Evolutionary conservation across 2,329 filamentous ascomycete genomes (phyloP).

Genomic region (Cercospora zeae-maydis): DNA sequence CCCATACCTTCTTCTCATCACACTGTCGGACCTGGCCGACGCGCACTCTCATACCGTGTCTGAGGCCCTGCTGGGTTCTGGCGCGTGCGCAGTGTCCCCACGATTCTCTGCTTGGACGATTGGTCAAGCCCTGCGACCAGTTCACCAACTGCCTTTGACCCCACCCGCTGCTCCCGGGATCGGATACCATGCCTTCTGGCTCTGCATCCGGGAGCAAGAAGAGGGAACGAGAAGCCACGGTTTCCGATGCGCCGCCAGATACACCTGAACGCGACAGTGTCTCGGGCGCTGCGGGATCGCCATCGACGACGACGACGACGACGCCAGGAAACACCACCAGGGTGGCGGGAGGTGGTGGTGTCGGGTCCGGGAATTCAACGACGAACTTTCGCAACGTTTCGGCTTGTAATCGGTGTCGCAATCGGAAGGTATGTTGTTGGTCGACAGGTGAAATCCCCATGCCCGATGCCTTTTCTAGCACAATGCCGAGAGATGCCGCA

Average conservation of each 20-base stretch:
- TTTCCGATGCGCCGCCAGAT: background rate
- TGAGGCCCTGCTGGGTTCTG: background rate
- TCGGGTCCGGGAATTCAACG: constrained; percentile 52
- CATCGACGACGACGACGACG: background rate
- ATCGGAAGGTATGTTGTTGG: constrained; percentile 59
- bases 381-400: constrained; percentile 63
- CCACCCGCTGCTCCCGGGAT: constrained; percentile 2
- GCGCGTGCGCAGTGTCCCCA: background rate
- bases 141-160: background rate
- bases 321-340: background rate
- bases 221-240: constrained; percentile 18
- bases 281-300: constrained; percentile 11
- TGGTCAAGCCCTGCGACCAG: background rate
- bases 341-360: background rate
- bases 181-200: constrained; percentile 10
- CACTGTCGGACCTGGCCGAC: constrained; percentile 12
- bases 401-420: constrained; percentile 86
- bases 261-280: constrained; percentile 5
- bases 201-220: constrained; percentile 15
- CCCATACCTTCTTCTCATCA: background rate
- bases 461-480: background rate
- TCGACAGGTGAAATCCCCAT: background rate
- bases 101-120: background rate
- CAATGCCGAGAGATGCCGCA: background rate
- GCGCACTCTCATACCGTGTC: background rate